Conservation (phyloP, 108 stramenopile genomes). For the Cyclotella baltica region DNA sequence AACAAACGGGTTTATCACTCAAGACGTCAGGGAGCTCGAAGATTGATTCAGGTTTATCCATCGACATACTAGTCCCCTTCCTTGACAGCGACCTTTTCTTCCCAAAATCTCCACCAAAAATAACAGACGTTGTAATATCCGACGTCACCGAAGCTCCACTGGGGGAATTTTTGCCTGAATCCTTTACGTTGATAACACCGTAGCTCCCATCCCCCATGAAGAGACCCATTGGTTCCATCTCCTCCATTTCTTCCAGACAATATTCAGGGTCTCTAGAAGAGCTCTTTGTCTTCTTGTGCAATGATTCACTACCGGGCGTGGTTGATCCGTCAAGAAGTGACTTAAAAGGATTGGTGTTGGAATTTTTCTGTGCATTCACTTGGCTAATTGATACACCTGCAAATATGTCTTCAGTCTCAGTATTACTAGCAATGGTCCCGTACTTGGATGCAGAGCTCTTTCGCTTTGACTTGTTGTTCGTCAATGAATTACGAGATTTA, state of each 20-base stretch:
- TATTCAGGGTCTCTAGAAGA: slow-evolving; percentile 15
- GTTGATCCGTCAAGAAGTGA: slow-evolving; percentile 48
- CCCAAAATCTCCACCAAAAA: slow-evolving; percentile 47
- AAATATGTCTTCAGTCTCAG: slow-evolving; percentile 50
- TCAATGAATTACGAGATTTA: not conserved
- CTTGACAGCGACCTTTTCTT: slow-evolving; percentile 16
- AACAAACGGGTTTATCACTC: slow-evolving; percentile 2
- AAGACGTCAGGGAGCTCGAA: not conserved
- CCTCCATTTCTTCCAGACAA: not conserved
- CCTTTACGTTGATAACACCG: slow-evolving; percentile 39
- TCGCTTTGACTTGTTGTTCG: not conserved
- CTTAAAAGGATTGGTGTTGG: slow-evolving; percentile 36
- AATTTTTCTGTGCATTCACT: slow-evolving; percentile 26
- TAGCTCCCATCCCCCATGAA: slow-evolving; percentile 35
- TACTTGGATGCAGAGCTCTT: not conserved
- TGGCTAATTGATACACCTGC: slow-evolving; percentile 49
- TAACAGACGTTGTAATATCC: slow-evolving; percentile 53
- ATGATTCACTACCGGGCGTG: slow-evolving; percentile 30
- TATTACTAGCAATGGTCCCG: not conserved
- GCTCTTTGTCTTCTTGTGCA: slow-evolving; percentile 15
- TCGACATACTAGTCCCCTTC: not conserved
- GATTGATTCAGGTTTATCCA: slow-evolving; percentile 15
- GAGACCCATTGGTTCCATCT: slow-evolving; percentile 2
- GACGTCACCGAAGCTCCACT: slow-evolving; percentile 47
- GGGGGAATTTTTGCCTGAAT: slow-evolving; percentile 22